Evolutionary conservation across 2,329 filamentous ascomycete genomes (phyloP).

Genomic region (Paecilomyces niveus): DNA sequence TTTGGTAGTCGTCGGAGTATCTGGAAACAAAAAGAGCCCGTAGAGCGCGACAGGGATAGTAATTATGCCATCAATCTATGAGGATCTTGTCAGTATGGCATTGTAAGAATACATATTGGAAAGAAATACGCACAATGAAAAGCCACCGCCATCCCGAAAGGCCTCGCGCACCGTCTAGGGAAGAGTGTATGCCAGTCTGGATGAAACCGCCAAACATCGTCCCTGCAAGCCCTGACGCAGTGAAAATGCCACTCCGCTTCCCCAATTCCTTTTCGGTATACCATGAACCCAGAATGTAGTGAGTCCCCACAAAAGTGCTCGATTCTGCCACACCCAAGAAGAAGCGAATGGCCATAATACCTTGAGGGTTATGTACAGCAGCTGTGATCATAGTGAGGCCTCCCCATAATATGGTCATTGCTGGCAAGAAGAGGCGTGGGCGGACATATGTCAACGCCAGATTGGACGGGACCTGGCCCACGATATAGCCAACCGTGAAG

Average conservation of each 20-base stretch:
- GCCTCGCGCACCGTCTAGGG: slow-evolving; percentile 15
- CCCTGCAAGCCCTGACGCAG: slow-evolving; percentile 13
- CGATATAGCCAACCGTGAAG: slow-evolving; percentile 41
- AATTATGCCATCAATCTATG: slow-evolving; percentile 16
- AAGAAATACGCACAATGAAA: slow-evolving; percentile 9
- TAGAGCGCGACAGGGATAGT: slow-evolving; percentile 16
- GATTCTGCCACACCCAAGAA: slow-evolving; percentile 23
- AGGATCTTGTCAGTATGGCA: neutral
- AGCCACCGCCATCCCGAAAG: slow-evolving; percentile 21
- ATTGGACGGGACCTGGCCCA: slow-evolving; percentile 39
- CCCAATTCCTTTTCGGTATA: slow-evolving; percentile 18
- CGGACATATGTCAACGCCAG: slow-evolving; percentile 39
- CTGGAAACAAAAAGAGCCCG: slow-evolving; percentile 16
- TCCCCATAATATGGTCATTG: slow-evolving; percentile 29
- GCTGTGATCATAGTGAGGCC: slow-evolving; percentile 12
- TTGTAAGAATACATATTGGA: neutral
- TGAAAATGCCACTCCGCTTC: slow-evolving; percentile 17
- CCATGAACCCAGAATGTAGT: slow-evolving; percentile 19
- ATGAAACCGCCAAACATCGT: slow-evolving; percentile 17
- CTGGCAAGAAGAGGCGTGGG: slow-evolving; percentile 37
- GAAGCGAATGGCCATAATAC: slow-evolving; percentile 16
- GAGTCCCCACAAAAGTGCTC: slow-evolving; percentile 17
- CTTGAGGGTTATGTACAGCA: neutral
- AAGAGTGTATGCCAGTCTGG: slow-evolving; percentile 14
- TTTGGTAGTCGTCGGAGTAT: neutral